phyloP scores from a whole-genome alignment of 345 rosid genomes.

The Cardamine occulta region DNA sequence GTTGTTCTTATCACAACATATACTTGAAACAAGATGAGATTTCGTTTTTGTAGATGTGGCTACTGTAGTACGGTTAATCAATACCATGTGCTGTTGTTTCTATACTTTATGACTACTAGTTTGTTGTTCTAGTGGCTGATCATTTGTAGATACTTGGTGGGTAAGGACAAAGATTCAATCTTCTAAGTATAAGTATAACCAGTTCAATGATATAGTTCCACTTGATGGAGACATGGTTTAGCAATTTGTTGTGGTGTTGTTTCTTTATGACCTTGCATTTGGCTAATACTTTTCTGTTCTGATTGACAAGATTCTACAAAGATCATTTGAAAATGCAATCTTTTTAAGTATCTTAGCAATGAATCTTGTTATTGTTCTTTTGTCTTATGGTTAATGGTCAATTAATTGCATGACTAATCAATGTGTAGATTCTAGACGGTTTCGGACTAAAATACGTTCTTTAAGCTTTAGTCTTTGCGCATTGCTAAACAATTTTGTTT shows the following conservation, averaged over 20 bases:
- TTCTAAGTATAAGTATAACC: not conserved
- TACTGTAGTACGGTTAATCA: not conserved
- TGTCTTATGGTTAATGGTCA: not conserved
- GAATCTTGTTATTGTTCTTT: not conserved
- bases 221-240: not conserved
- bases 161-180: constrained; percentile 7
- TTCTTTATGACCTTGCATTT: not conserved
- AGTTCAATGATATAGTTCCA: not conserved
- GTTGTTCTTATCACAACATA: not conserved
- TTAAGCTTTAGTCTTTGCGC: not conserved
- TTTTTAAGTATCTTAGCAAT: not conserved
- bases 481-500: not conserved
- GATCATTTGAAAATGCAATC: constrained; percentile 3
- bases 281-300: not conserved
- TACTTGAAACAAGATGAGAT: not conserved
- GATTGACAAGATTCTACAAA: not conserved
- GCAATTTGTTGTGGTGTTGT: constrained; percentile 5
- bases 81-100: too few species aligned
- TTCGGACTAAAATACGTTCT: not conserved
- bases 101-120: not conserved
- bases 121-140: constrained; percentile 8
- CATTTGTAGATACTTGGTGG: not conserved
- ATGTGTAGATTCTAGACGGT: not conserved
- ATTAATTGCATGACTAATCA: not conserved
- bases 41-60: not conserved